Evolutionary conservation across 2,329 filamentous ascomycete species (phyloP).

Genomic region (Xylariaceae sp.): DNA sequence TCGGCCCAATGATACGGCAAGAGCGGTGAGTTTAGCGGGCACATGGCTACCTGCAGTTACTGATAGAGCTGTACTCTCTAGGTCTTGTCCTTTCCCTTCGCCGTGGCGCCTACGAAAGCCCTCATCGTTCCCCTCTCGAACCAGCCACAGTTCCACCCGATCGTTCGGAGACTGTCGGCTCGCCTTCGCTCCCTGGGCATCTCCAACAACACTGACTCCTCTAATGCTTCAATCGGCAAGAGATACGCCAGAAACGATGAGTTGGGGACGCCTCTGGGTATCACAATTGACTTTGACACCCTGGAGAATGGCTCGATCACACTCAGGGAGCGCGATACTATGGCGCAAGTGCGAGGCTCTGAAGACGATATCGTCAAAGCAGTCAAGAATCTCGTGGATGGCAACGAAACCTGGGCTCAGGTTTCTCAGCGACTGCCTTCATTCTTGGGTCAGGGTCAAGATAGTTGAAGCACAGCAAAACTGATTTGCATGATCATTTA

Average conservation of each 20-base stretch:
- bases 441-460: background rate
- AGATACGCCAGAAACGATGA: conserved; percentile 93
- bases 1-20: conserved; percentile 73
- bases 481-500: no score
- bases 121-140: conserved; percentile 82
- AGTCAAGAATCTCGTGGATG: conserved; percentile 50
- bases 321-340: conserved; percentile 83
- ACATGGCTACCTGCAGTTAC: conserved; percentile 1
- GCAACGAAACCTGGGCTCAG: conserved; percentile 54
- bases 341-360: conserved; percentile 78
- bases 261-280: conserved; percentile 84
- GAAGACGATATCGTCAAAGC: conserved; percentile 71
- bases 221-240: conserved; percentile 87
- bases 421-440: background rate
- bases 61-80: conserved; percentile 29
- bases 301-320: conserved; percentile 82
- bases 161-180: conserved; percentile 63
- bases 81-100: conserved; percentile 65
- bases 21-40: conserved; percentile 58
- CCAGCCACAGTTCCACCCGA: conserved; percentile 73
- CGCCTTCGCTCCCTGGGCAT: conserved; percentile 70
- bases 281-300: conserved; percentile 95
- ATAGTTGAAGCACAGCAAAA: no score
- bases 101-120: conserved; percentile 89
- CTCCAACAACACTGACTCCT: conserved; percentile 82